Evolutionary conservation across 345 rosid genomes (phyloP), one percentile per base, ranked within the genome.

Genomic region (Balakata baccata): DNA sequence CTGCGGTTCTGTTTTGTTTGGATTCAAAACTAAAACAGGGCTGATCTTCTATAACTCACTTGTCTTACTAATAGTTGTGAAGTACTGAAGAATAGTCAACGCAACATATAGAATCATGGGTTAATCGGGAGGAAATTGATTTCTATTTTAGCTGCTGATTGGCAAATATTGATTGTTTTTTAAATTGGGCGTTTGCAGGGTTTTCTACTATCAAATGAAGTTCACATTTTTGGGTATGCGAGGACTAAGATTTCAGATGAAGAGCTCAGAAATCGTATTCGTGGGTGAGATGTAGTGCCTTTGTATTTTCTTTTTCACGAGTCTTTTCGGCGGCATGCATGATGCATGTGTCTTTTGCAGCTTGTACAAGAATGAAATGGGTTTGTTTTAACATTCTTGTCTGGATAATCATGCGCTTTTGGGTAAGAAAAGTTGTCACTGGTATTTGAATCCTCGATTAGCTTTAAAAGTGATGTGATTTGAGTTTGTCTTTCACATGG

Each of bases 181-280:
- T 71, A 46, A 50, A 61, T 66, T 23, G 16, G 63, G 60, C 64
- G 51, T 72, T 78, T 74, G 75, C 84, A 92, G 98, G 97, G 97
- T 3, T 93, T 96, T 84, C 86, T 96, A 38, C 90, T 76, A 71
- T 75, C 89, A 45, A 73, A 86, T 67, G 98, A 90, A 87, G 98
- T 95, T 74, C 96, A 93, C 74, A 89, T 91, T 64, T 91, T 93
- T 80, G 98, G 98, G 51, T 93, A 93, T 85, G 97, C 98, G 37
- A 88, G 98, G 86, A 89, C 90, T 66, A 88, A 88, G 83, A 91
- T 93, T 77, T 82, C 97, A 14, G 97, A 88, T 79, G 83, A 88
- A 38, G 94, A 89, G 4, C 83, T 91, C 59, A 86, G 92, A 83
- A 76, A 77, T 74, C 86, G 94, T 76, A 83, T 95, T 60, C 80